Conservation (phyloP, 2,329 filamentous ascomycete species). For the Plenodomus biglobosus region DNA sequence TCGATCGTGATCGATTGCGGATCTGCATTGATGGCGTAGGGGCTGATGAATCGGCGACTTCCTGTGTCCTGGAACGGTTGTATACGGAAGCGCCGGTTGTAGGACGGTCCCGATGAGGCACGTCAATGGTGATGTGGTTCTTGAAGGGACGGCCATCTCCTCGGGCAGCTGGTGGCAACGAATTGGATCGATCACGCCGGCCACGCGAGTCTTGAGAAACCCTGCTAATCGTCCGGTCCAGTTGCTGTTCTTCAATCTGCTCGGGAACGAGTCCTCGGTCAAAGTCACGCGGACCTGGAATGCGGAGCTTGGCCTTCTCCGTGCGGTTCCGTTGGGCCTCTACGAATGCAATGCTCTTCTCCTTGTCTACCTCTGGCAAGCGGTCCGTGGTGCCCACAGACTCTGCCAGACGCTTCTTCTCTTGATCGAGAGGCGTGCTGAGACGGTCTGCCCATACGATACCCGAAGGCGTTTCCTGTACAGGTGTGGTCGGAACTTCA, state of each 20-base stretch:
- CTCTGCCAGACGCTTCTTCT: conserved; percentile 39
- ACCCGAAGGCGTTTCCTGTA: conserved; percentile 14
- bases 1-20: conserved; percentile 43
- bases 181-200: conserved; percentile 24
- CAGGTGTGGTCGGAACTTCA: conserved; percentile 17
- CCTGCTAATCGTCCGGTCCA: conserved; percentile 22
- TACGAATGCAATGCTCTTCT: conserved; percentile 85
- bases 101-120: conserved; percentile 52
- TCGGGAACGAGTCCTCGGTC: conserved; percentile 77
- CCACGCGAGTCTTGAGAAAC: conserved; percentile 29
- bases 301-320: conserved; percentile 75
- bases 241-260: conserved; percentile 50
- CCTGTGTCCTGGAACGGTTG: conserved; percentile 14
- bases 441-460: conserved; percentile 29
- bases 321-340: conserved; percentile 77
- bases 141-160: conserved; percentile 45
- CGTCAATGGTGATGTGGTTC: conserved; percentile 67
- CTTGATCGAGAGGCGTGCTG: conserved; percentile 62
- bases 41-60: conserved; percentile 9
- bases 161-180: conserved; percentile 36
- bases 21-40: conserved; percentile 23
- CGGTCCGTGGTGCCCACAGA: conserved; percentile 62
- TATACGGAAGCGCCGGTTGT: conserved; percentile 37
- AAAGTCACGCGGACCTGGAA: conserved; percentile 87
- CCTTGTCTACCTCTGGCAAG: conserved; percentile 59